Evolutionary conservation across 2,329 filamentous ascomycete species (phyloP), one percentile per base, ranked within the genome.

Genomic region (Trichoderma simmonsii): DNA sequence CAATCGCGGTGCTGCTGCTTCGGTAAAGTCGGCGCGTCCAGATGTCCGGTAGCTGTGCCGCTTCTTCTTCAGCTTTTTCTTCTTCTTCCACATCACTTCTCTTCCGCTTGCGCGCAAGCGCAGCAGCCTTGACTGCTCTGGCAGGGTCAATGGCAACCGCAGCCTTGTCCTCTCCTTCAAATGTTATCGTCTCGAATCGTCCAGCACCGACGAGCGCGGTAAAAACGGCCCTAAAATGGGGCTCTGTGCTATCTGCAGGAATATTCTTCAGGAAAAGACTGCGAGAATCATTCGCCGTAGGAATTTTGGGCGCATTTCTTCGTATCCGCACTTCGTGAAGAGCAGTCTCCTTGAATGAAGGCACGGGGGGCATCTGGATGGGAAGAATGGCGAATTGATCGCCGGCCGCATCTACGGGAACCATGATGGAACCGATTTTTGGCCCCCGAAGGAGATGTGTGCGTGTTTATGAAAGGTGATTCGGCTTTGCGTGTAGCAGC

Each of bases 211-310:
- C 86, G 18, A 97, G 88, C 1, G 87, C 85, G 1, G 89, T 84
- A 76, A 98, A 97, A 0, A 98, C 83, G 56, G 90, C 86, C 59
- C 93, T 90, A 56, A 98, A 86, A 77, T 95, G 93, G 1, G 85
- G 81, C 71, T 93, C 91, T 5, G 93, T 97, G 72, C 93, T 91
- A 79, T 98, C 95, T 74, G 92, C 86, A 7, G 96, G 96, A 1
- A 97, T 84, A 78, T 99, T 98, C 74, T 95, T 92, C n/a, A 97
- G 80, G 82, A 97, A 99, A 21, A 99, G 86, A 73, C 93, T 94
- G 76, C 95, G 91, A 18, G 89, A 84, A 76, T 95, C 92, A 80
- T 92, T 88, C 70, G 88, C 85, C 8, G 92, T 92, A 15, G 93
- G 90, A 54, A 93, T 87, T 82, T 92, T 93, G 73, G 95, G 94